phyloP scores from a whole-genome alignment of 805 yeast species.

The Starmerella gropengiesseri region DNA sequence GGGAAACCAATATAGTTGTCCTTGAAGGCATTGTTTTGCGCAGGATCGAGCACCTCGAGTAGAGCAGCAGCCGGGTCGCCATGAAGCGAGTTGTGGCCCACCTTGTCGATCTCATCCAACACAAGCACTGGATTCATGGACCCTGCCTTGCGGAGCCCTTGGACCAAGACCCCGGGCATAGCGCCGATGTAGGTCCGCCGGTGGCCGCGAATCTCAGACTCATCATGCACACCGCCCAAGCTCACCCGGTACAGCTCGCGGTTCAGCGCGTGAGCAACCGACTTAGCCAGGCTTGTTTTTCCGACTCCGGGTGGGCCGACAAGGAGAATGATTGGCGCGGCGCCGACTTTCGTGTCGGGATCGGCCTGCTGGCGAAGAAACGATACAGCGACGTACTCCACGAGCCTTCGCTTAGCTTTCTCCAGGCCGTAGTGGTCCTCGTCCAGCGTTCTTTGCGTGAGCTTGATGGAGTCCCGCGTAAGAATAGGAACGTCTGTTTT shows the following conservation, averaged over 20 bases:
- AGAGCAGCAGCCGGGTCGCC: constrained; percentile 90
- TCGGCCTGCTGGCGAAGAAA: constrained; percentile 37
- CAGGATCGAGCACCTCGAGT: constrained; percentile 82
- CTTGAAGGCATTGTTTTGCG: constrained; percentile 62
- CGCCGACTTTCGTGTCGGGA: neutral
- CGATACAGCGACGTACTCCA: constrained; percentile 71
- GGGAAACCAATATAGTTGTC: constrained; percentile 85
- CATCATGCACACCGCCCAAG: constrained; percentile 80
- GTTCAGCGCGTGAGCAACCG: constrained; percentile 63
- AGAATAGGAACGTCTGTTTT: constrained; percentile 20
- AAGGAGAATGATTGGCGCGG: constrained; percentile 61
- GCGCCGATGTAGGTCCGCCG: constrained; percentile 87
- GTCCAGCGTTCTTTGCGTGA: constrained; percentile 50
- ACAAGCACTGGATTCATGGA: constrained; percentile 74
- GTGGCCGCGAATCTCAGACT: constrained; percentile 83
- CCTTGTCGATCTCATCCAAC: constrained; percentile 77
- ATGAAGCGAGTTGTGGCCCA: constrained; percentile 45
- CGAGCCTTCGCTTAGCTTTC: constrained; percentile 59
- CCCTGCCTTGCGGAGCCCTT: constrained; percentile 63
- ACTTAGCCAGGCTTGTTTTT: constrained; percentile 74
- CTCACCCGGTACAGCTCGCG: constrained; percentile 70
- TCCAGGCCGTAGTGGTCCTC: constrained; percentile 71
- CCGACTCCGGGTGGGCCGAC: constrained; percentile 96
- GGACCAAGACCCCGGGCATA: constrained; percentile 75
- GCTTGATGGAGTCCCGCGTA: constrained; percentile 34